phyloP scores from a whole-genome alignment of 495 filamentous ascomycete species.

The Durotheca rogersii region DNA sequence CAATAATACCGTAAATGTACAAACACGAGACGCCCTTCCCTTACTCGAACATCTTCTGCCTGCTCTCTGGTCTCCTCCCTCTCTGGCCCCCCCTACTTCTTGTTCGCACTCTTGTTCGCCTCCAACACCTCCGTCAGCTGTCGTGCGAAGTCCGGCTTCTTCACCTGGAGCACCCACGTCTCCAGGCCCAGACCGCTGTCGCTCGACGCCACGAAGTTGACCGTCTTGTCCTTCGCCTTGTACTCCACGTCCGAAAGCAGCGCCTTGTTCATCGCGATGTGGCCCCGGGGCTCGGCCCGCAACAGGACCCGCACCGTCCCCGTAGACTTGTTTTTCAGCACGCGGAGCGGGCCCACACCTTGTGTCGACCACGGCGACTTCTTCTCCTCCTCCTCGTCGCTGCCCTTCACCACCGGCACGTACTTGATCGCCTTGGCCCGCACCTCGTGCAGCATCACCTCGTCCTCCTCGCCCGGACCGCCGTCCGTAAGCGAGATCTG shows the following conservation, averaged over 20 bases:
- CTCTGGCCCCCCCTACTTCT: too few species aligned
- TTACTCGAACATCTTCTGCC: too few species aligned
- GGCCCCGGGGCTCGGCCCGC: slow-evolving; percentile 68
- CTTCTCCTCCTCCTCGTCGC: slow-evolving; percentile 41
- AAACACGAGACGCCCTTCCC: not conserved
- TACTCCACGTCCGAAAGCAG: slow-evolving; percentile 62
- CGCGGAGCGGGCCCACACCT: slow-evolving; percentile 63
- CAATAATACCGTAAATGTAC: too few species aligned
- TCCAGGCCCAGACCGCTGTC: slow-evolving; percentile 54
- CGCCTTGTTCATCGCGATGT: slow-evolving; percentile 65
- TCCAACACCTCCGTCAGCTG: slow-evolving; percentile 52
- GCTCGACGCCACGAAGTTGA: slow-evolving; percentile 57
- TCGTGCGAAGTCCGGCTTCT: slow-evolving; percentile 48
- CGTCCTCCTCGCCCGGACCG: slow-evolving; percentile 70
- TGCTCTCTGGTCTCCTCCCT: too few species aligned
- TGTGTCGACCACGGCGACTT: slow-evolving; percentile 57
- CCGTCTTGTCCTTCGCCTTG: slow-evolving; percentile 51
- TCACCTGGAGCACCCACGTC: slow-evolving; percentile 65
- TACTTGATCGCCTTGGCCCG: slow-evolving; percentile 63
- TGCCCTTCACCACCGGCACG: slow-evolving; percentile 34
- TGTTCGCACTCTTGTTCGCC: slow-evolving; percentile 48
- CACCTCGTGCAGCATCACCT: slow-evolving; percentile 62
- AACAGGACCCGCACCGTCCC: slow-evolving; percentile 63
- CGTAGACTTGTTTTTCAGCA: slow-evolving; percentile 67
- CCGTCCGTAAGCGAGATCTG: slow-evolving; percentile 64